A percentile compares a stretch with the other conserved stretches of the same genome.
These are phyloP conservation scores for Vararia minispora DNA, from an alignment of 768 basidiomycete species.

Conservation along the genomic window DNA sequence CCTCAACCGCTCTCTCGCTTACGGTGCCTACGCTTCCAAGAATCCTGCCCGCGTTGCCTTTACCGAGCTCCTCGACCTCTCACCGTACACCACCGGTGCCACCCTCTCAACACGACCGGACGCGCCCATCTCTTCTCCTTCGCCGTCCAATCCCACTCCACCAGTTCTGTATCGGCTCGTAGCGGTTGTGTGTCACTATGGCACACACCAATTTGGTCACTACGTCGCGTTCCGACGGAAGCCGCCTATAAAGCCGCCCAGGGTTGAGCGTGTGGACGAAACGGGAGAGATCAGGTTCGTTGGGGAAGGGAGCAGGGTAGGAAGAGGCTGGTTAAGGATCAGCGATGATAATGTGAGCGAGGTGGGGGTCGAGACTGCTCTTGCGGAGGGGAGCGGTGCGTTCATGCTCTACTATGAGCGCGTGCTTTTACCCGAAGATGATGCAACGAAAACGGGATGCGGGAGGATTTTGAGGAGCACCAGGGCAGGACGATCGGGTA, in stretches of 20 bases:
- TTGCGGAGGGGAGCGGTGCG: constrained; percentile 61
- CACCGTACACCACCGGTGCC: constrained; percentile 78
- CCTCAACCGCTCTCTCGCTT: constrained; percentile 84
- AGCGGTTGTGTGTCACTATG: constrained; percentile 87
- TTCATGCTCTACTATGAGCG: constrained; percentile 97
- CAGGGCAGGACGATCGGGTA: no score
- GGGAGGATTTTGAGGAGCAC: no score
- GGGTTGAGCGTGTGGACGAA: no score
- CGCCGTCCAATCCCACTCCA: constrained; percentile 39
- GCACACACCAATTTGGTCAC: constrained; percentile 88
- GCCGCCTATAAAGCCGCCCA: constrained; percentile 45
- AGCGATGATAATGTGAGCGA: constrained; percentile 78
- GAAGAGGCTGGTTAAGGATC: constrained; percentile 77
- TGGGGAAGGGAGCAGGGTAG: no score
- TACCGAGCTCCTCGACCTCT: constrained; percentile 82
- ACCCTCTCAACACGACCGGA: constrained; percentile 62
- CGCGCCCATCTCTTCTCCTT: constrained; percentile 57
- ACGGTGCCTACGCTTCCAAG: constrained; percentile 66
- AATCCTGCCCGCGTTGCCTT: constrained; percentile 75
- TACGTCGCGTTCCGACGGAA: constrained; percentile 87
- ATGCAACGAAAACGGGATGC: no score
- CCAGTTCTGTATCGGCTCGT: constrained; percentile 76
- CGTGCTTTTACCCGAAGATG: constrained; percentile 27
- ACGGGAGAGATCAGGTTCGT: no score
- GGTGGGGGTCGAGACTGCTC: constrained; percentile 62